Evolutionary conservation across 768 basidiomycete species (phyloP).

Genomic region (Nidula microcarpa): DNA sequence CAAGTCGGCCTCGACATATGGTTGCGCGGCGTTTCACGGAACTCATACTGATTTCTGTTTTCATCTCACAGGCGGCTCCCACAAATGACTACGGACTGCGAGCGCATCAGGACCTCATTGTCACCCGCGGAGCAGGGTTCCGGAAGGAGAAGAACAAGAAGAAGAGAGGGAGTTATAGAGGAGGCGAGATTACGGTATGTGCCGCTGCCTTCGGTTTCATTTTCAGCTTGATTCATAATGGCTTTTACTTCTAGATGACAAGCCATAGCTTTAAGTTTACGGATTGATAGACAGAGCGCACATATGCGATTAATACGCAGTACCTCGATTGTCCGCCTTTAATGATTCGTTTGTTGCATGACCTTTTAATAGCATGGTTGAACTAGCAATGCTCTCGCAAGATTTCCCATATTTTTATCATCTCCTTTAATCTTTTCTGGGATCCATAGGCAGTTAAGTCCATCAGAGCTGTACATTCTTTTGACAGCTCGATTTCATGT

Average conservation of each 20-base stretch:
- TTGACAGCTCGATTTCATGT: no score
- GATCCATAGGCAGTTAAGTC: no score
- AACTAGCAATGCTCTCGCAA: no score
- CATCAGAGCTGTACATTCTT: no score
- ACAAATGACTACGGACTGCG: constrained; percentile 83
- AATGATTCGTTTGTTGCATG: no score
- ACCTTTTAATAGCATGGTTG: no score
- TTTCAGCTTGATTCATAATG: neutral
- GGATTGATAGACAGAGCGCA: constrained; percentile 7
- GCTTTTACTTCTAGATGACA: constrained; percentile 49
- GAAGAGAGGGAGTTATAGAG: constrained; percentile 91
- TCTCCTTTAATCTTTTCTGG: no score
- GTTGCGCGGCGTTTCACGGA: neutral
- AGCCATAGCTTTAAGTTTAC: constrained; percentile 88
- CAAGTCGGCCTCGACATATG: neutral
- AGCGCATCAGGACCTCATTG: constrained; percentile 84
- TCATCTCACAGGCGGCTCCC: constrained; percentile 47
- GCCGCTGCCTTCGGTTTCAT: neutral
- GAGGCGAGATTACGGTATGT: constrained; percentile 91
- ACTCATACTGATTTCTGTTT: neutral
- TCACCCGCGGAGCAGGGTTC: constrained; percentile 93
- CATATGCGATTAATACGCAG: neutral
- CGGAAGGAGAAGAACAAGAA: constrained; percentile 99
- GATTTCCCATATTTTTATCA: no score
- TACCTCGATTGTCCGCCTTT: no score